Base-by-base conservation (phyloP, 192 early-diverging fungal genomes). In the Coemansia sp. region DNA sequence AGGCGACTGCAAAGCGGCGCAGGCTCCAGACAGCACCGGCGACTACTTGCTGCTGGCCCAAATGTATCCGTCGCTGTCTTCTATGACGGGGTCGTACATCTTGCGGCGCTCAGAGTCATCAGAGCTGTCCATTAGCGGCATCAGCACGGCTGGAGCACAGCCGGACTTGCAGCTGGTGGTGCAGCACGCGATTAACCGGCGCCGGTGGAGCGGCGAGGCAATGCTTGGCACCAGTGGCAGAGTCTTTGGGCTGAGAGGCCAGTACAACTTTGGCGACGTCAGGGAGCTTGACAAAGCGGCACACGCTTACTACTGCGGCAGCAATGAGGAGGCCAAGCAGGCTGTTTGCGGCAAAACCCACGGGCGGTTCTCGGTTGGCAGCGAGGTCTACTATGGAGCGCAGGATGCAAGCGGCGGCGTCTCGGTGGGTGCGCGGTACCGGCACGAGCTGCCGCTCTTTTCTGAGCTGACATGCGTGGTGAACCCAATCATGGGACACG, bases 401-500 rank as follows among this genome's bases (percentile, higher is more conserved):
- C 83, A 89, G 26, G 92, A 96, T 35, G 82, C 83, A 43, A 94
- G 90, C 63, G 95, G 92, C 39, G 95, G 95, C 27, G 59, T 72
- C 8, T 89, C 89, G 32, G 79, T 84, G n/a, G 88, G 87, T 9
- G 50, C 85, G 15, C 77, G 84, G 25, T 86, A 91, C 58, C 84
- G 84, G 47, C 80, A 87, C 31, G 78, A 82, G 23, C 79, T 60
- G 49, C 57, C 64, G 33, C 52, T 71, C 40, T 47, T 62, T 18
- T 56, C 54, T 0, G 64, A 70, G 50, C 60, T 89, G 15, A 91
- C 91, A 3, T 85, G 92, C 48, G 80, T 88, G 8, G 55, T 88
- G 29, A 97, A 92, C 51, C 94, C 93, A 11, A 87, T 95, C 60
- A 93, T 98, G 86, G 96, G 96, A 27, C 92, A 95, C 58, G 65